phyloP scores from a whole-genome alignment of 148 eudicot genomes.

The Drosera capensis region DNA sequence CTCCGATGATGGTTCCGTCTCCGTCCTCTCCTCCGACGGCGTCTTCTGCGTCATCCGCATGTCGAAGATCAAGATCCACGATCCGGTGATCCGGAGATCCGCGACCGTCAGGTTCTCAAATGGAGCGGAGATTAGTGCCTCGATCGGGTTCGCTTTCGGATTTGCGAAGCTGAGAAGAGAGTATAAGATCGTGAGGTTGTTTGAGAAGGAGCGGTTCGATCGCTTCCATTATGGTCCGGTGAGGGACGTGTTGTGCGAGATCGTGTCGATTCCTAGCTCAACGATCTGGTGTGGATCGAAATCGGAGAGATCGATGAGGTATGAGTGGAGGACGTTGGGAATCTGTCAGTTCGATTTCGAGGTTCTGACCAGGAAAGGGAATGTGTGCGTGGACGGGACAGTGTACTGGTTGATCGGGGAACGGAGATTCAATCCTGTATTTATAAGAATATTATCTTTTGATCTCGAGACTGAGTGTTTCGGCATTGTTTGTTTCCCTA shows the following conservation, averaged over 20 bases:
- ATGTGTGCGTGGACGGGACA: constrained; percentile 11
- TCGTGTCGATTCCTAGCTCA: constrained; percentile 11
- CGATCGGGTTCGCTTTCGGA: constrained; percentile 30
- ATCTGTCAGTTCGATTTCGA: constrained; percentile 20
- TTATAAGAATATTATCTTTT: constrained; percentile 22
- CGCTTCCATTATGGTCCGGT: constrained; percentile 19
- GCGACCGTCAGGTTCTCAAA: constrained; percentile 10
- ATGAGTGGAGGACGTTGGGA: constrained; percentile 17
- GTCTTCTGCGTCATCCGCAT: constrained; percentile 17
- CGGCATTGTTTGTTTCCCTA: constrained; percentile 18
- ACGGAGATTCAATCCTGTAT: constrained; percentile 16
- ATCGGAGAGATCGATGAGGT: background rate
- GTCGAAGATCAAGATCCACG: constrained; percentile 8
- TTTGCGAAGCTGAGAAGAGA: constrained; percentile 5
- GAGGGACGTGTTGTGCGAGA: constrained; percentile 18
- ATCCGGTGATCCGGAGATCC: constrained; percentile 14
- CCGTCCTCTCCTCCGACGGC: constrained; percentile 15
- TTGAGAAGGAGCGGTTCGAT: constrained; percentile 15
- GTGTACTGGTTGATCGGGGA: constrained; percentile 27
- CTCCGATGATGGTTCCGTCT: constrained; percentile 7
- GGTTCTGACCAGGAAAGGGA: constrained; percentile 18
- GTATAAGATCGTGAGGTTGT: constrained; percentile 20
- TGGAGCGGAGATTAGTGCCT: constrained; percentile 6
- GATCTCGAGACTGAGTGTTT: constrained; percentile 14
- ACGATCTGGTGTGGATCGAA: constrained; percentile 6